Base-by-base conservation (phyloP, 805 yeast species). In the Dipodascopsis tothii region DNA sequence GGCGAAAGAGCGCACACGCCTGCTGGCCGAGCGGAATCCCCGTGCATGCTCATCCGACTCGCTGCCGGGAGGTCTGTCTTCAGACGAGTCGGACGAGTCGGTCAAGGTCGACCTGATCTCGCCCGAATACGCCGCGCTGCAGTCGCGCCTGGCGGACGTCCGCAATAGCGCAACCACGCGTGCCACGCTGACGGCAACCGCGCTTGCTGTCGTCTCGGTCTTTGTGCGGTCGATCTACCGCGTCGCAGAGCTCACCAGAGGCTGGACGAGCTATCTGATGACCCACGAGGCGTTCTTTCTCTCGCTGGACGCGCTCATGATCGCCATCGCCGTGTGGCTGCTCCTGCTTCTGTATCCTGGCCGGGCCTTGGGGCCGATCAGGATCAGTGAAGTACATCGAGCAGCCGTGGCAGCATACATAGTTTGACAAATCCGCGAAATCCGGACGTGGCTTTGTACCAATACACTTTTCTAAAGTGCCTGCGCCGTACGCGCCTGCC, bases 151-250 rank as follows among this genome's bases (percentile, higher is more conserved):
- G 17, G 16, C 36, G 16, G 9, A 35, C 16, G 16, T 16, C 16
- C 11, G 20, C 21, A 19, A 23, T 22, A n/a, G 41, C 11, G 25
- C 14, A 17, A 9, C 11, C 19, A 42, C 45, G 4, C 6, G 20
- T 3, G n/a, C 4, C 4, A 25, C 37, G 18, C 32, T 48, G 22
- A 3, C 27, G n/a, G 40, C 36, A 3, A 33, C 19, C 7, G 21
- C 37, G 5, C 9, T 46, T 21, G 41, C 46, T 5, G 47, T 44
- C 2, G 11, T 74, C 1, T 68, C 74, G 27, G 71, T 83, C 11
- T 81, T 72, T 51, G 65, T 74, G 23, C 72, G 94, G 58, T 80
- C 86, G 53, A 66, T 78, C 28, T 83, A 81, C 61, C 72, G 92
- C 60, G 71, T 81, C 30, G 68, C 73, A 30, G 92, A 83, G 61